Base-by-base conservation (phyloP, 2,329 filamentous ascomycete genomes). In the Fusarium transvaalense region DNA sequence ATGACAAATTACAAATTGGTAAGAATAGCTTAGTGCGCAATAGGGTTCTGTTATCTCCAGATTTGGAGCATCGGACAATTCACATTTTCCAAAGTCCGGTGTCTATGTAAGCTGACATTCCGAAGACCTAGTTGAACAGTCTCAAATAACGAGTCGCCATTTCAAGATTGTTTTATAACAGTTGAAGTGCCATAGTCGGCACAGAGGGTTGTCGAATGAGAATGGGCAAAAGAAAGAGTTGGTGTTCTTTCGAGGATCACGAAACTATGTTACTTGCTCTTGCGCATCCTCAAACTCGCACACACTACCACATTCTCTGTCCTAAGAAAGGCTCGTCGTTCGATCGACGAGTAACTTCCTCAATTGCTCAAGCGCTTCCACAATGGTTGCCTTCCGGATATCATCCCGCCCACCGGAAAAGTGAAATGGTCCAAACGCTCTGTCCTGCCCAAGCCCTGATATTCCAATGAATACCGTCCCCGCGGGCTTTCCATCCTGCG, bases 381-480 rank as follows among this genome's bases (percentile, higher is more conserved):
- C 21, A 6, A 66, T n/a, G 0, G 61, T 69, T 0, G 59, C 67
- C 17, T 61, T 55, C 19, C 67, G 46, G 3, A 67, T 35, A 7
- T 45, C 61, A 7, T 63, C 61, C 1, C 64, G 48, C 39, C 62
- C 67, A 0, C 68, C 60, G 0, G 57, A 32, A 27, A 73, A 71
- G 6, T 61, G 55, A n/a, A 71, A 73, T 1, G 65, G 68, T 0
- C 68, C 71, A 21, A 69, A 31, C 1, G 46, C 60, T 5, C 32
- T 37, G 1, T 47, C 57, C 13, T 54, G 38, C 1, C 61, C 62
- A 0, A 25, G 27, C 3, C 29, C 41, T 0, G 58, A 65, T 6
- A 73, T 64, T 4, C 70, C 68, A 34, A 73, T 71, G 17, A 68
- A 54, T 2, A 73, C 68, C 0, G 43, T 71, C 3, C 70, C 65